Evolutionary conservation across 139 green algal genomes (phyloP), one percentile per base, ranked within the genome.

Genomic region (Chlamydomonas incerta): DNA sequence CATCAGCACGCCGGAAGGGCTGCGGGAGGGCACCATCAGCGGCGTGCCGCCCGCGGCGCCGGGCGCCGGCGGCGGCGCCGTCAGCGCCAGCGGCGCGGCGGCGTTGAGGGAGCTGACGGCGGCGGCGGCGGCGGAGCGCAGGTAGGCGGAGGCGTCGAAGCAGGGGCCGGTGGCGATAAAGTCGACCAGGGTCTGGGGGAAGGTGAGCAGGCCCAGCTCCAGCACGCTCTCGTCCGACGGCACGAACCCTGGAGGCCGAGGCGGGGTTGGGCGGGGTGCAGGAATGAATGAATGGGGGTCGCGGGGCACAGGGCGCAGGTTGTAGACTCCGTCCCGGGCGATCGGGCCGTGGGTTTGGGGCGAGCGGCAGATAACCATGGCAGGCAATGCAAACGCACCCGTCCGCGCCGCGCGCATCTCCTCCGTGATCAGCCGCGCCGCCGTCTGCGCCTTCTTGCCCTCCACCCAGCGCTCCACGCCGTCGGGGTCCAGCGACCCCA

Each of bases 381-480:
- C n/a, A n/a, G n/a, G n/a, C n/a, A n/a, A n/a, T n/a, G n/a, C 13
- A 47, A 8, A 66, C 52, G 0, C 52, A 81, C 80, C 86, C 2
- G 86, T 90, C 41, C 86, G 62, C 50, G 71, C n/a, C 26, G 62
- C 65, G 55, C 60, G 57, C 86, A 90, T 90, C 79, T 90, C 57
- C 37, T 68, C 69, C 0, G 58, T 72, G 31, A 86, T 74, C 57
- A 87, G 70, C 47, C 67, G 76, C 5, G 41, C 72, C 14, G 79
- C 71, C 60, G 85, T 74, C 66, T 69, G 35, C 29, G 72, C 82
- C 72, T 82, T 74, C 81, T 87, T 87, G 18, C 55, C 70, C 31
- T 87, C 81, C 81, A 87, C 41, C 81, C 81, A 87, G 8, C 57
- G 55, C 82, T 90, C 86, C 81, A 92, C 89, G 35, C 74, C 86